phyloP scores from a whole-genome alignment of 768 basidiomycete species.

The Lactifluus rugatus region DNA sequence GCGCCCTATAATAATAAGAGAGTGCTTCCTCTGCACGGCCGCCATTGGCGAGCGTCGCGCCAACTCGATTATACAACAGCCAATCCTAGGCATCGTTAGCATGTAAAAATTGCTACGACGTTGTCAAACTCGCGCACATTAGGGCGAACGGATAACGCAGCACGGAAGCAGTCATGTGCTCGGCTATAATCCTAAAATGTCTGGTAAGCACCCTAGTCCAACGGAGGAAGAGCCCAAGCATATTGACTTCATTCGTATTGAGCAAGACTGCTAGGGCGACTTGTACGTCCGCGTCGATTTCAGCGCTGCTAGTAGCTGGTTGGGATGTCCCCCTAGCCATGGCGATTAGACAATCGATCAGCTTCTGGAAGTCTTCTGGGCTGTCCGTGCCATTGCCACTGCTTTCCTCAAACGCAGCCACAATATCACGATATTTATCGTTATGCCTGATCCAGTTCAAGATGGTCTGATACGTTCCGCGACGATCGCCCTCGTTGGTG shows the following conservation, averaged over 20 bases:
- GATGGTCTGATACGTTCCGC: slow-evolving; percentile 69
- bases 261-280: slow-evolving; percentile 88
- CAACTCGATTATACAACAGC: slow-evolving; percentile 86
- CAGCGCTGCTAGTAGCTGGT: slow-evolving; percentile 28
- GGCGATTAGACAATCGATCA: slow-evolving; percentile 71
- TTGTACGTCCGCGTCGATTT: slow-evolving; percentile 90
- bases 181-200: slow-evolving; percentile 69
- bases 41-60: slow-evolving; percentile 90
- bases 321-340: slow-evolving; percentile 55
- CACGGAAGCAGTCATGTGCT: slow-evolving; percentile 87
- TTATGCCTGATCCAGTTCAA: slow-evolving; percentile 73
- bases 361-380: slow-evolving; percentile 35
- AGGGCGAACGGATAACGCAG: slow-evolving; percentile 80
- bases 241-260: slow-evolving; percentile 75
- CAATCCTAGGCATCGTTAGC: slow-evolving; percentile 54
- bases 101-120: not conserved
- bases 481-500: slow-evolving; percentile 78
- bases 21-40: slow-evolving; percentile 73
- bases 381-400: slow-evolving; percentile 25
- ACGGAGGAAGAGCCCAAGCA: not conserved
- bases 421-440: slow-evolving; percentile 40
- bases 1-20: slow-evolving; percentile 74
- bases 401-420: slow-evolving; percentile 30
- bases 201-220: not conserved
- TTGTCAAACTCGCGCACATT: slow-evolving; percentile 43